Conservation (phyloP, 441 rosid species). For the Erysimum pusillum region DNA sequence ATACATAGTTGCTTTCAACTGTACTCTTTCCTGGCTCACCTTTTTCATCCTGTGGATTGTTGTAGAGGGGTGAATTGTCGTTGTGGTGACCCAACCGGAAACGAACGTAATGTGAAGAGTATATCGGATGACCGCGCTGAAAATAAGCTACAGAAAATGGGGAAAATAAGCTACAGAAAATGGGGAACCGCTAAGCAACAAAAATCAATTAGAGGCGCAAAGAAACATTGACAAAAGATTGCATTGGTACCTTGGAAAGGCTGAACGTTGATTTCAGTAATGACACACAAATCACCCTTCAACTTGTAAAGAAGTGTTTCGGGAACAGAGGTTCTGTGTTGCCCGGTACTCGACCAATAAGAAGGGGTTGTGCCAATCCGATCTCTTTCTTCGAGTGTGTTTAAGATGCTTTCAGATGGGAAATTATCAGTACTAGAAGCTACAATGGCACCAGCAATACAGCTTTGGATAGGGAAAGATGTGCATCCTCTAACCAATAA, state of each 20-base stretch:
- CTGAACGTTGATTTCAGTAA: constrained; percentile 73
- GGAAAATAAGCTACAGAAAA: constrained; percentile 74
- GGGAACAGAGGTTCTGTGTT: constrained; percentile 69
- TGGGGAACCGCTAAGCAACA: constrained; percentile 30
- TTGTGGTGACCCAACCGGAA: constrained; percentile 74
- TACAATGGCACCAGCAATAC: constrained; percentile 65
- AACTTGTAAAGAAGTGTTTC: constrained; percentile 84
- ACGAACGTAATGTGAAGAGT: constrained; percentile 80
- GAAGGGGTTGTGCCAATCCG: constrained; percentile 57
- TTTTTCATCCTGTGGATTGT: constrained; percentile 43
- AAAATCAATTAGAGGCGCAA: constrained; percentile 1
- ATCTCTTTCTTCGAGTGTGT: constrained; percentile 72
- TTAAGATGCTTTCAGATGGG: constrained; percentile 75
- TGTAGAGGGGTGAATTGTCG: constrained; percentile 44
- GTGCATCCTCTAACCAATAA: constrained; percentile 63
- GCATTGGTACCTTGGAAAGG: constrained; percentile 78
- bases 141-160: too few relatives aligned
- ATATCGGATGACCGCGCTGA: constrained; percentile 78
- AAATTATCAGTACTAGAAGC: constrained; percentile 96
- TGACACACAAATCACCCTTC: constrained; percentile 69
- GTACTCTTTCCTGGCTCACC: constrained; percentile 47
- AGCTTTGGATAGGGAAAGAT: constrained; percentile 53
- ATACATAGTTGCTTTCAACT: constrained; percentile 58
- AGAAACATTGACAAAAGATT: constrained; percentile 1
- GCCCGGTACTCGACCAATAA: constrained; percentile 96